These are phyloP conservation scores for Phytophthora litchii DNA, from an alignment of 352 stramenopile genomes.

Conservation along the genomic window DNA sequence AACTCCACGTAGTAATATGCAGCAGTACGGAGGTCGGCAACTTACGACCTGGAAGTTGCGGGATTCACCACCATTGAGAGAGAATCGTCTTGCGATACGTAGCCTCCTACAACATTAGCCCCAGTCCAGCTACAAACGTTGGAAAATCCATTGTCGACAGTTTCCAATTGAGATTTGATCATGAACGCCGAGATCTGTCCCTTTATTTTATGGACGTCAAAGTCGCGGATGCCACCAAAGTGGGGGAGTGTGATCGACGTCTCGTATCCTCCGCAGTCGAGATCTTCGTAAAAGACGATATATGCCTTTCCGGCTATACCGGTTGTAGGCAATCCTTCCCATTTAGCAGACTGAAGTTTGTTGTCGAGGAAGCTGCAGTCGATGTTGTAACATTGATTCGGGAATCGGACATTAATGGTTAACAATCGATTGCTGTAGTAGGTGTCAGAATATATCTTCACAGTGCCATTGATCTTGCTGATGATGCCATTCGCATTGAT, in stretches of 20 bases:
- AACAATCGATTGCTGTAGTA: conserved; percentile 22
- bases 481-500: not conserved
- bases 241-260: conserved; percentile 16
- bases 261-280: conserved; percentile 13
- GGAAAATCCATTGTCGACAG: conserved; percentile 21
- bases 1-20: not conserved
- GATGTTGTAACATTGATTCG: conserved; percentile 33
- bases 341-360: conserved; percentile 29
- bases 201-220: conserved; percentile 20
- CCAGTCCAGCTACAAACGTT: conserved; percentile 30
- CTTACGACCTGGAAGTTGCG: not conserved
- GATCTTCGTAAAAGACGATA: conserved; percentile 32
- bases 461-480: conserved; percentile 15
- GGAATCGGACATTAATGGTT: conserved; percentile 21
- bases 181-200: conserved; percentile 24
- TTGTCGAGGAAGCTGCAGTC: conserved; percentile 24
- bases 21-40: not conserved
- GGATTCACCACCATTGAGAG: conserved; percentile 14
- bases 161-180: conserved; percentile 3
- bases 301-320: conserved; percentile 22
- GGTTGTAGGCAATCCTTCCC: conserved; percentile 19
- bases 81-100: conserved; percentile 13
- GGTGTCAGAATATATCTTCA: conserved; percentile 19
- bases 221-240: conserved; percentile 23
- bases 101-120: conserved; percentile 22